These are phyloP conservation scores for Wallemia mellicola DNA, from an alignment of 1,284 basidiomycete species.

Conservation along the genomic window DNA sequence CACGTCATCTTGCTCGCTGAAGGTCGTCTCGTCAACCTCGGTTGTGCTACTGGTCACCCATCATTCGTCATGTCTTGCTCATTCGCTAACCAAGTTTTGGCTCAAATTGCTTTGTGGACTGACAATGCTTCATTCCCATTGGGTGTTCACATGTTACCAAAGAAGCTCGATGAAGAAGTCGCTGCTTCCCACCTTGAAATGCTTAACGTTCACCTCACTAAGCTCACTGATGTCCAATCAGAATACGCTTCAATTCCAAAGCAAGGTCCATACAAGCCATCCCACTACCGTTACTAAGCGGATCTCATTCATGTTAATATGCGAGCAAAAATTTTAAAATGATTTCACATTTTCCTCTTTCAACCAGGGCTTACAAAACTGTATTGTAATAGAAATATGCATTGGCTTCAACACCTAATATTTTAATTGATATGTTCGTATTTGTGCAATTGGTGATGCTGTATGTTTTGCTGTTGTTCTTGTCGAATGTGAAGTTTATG, in stretches of 20 bases:
- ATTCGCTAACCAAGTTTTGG: conserved; percentile 93
- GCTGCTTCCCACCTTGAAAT: conserved; percentile 75
- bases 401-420: neutral
- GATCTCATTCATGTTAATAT: neutral
- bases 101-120: conserved; percentile 95
- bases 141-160: conserved; percentile 79
- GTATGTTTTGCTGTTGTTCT: no score
- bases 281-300: conserved; percentile 37
- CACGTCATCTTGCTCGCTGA: conserved; percentile 95
- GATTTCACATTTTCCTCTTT: neutral
- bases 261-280: conserved; percentile 74
- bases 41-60: conserved; percentile 76
- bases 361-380: neutral
- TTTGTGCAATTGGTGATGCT: no score
- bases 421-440: neutral
- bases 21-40: conserved; percentile 95
- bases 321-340: neutral
- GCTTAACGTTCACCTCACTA: conserved; percentile 79
- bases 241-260: conserved; percentile 73
- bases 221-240: conserved; percentile 45
- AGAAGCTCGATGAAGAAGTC: conserved; percentile 95
- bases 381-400: conserved; percentile 1
- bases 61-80: conserved; percentile 99
- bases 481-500: no score
- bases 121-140: conserved; percentile 47